Conservation (phyloP, 495 filamentous ascomycete species). For the Tetracladium marchalianum region DNA sequence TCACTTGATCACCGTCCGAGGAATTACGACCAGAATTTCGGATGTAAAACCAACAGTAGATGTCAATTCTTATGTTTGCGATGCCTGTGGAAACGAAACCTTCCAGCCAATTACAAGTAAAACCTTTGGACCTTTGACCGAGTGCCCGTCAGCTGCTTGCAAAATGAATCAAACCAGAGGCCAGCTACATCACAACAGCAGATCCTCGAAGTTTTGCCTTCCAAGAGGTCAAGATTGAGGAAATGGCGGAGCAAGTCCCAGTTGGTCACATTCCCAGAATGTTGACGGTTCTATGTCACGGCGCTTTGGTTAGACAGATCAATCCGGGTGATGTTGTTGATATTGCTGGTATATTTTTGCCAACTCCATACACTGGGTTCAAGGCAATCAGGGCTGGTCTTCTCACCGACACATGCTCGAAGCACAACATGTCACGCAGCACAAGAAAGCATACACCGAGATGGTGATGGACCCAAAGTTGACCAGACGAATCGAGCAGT, state of each 20-base stretch:
- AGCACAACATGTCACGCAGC: constrained; percentile 83
- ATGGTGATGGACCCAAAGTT: constrained; percentile 65
- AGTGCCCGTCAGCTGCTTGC: constrained; percentile 83
- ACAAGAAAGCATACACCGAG: constrained; percentile 95
- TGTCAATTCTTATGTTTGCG: constrained; percentile 95
- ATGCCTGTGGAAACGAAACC: constrained; percentile 90
- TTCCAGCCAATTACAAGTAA: constrained; percentile 94
- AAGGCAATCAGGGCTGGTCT: constrained; percentile 91
- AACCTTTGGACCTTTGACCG: constrained; percentile 74
- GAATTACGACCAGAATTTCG: constrained; percentile 89
- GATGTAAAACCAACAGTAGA: constrained; percentile 97
- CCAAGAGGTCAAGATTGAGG: constrained; percentile 97
- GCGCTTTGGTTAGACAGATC: constrained; percentile 70
- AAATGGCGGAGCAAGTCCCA: constrained; percentile 95
- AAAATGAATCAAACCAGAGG: constrained; percentile 84
- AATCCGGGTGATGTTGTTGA: constrained; percentile 94
- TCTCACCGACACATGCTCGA: constrained; percentile 95
- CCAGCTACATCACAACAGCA: constrained; percentile 83
- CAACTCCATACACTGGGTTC: constrained; percentile 96
- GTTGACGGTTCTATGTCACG: constrained; percentile 82
- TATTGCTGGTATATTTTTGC: constrained; percentile 88
- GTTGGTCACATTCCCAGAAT: constrained; percentile 93
- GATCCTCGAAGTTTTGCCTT: constrained; percentile 98
- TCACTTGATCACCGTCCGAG: constrained; percentile 85
- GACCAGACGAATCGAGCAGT: constrained; percentile 68